Evolutionary conservation across 192 early-diverging fungal genomes (phyloP), one percentile per base, ranked within the genome.

Genomic region (Chytriomyces sp.): DNA sequence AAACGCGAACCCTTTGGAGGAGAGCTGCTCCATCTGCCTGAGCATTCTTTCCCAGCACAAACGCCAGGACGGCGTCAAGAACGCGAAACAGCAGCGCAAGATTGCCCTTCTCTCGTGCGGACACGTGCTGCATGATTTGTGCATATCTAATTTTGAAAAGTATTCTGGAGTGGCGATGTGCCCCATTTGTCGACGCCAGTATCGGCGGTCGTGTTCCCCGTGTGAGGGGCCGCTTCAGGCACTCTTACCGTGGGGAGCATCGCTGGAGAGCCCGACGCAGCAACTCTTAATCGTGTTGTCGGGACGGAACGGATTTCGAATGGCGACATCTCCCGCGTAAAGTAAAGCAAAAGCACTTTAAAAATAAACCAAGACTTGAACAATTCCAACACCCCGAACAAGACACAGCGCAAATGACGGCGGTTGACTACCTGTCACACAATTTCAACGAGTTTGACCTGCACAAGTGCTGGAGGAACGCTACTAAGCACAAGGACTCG

Each of bases 391-490:
- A 35, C 35, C 35, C 35, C 35, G 2, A 35, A 35, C 35, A 35
- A 35, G 35, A 35, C 35, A 35, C 35, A 3, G 35, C 35, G 35
- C 35, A n/a, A 59, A 71, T 71, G 69, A 53, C 69, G 16, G 77
- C 77, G 9, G 83, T 86, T 16, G 85, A 86, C 63, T 86, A 86
- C 72, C 69, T 86, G 23, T 75, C 71, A 24, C 77, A 80, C 69
- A 23, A 48, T 35, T 85, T 86, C 61, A 82, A 86, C 77, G 72
- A 67, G 28, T 78, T 82, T 43, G 85, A 86, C 53, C 68, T 86
- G 53, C 85, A 86, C 50, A 23, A 80, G 50, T 84, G 85, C 81
- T 86, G 85, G 85, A 48, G 74, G 20, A 84, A 80, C 49, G 80
- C 85, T 0, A 86, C 78, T 2, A 74, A 72, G 78, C 43, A 84